Evolutionary conservation across 2,329 filamentous ascomycete species (phyloP), one percentile per base, ranked within the genome.

Genomic region (Zalaria sp.): DNA sequence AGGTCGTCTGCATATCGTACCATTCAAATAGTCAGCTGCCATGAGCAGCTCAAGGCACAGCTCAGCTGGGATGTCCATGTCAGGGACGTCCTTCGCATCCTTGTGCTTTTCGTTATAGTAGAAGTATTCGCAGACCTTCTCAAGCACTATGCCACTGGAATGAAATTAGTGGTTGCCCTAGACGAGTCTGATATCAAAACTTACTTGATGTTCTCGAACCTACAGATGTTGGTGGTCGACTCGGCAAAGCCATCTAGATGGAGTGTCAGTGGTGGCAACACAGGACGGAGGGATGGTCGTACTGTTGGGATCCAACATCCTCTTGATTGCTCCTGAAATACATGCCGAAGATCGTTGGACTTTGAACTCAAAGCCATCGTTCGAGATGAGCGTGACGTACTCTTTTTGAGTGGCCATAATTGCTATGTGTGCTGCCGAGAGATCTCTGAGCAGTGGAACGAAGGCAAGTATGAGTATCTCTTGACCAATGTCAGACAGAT

Each of bases 61-160:
- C 63, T 88, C 82, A 27, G 82, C 75, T 8, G 82, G 82, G 44
- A 88, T 80, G 10, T 87, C 81, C 77, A 87, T 81, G 54, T 89
- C 83, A 4, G 80, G 77, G 18, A 87, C 81, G 52, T 86, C 78
- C 51, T 80, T 77, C 49, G 68, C 68, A 49, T 85, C 73, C 40
- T 72, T 72, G 61, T 84, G 72, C 53, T 79, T 80, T 61, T 86
- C 79, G 67, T 82, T 83, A 66, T 87, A 88, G 57, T 86, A 83
- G 47, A 87, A 79, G 62, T 88, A 89, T 62, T 88, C 81, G 59
- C 79, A 82, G 28, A 88, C 78, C 57, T 85, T 86, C 58, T 88
- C 83, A 3, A 89, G 74, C 4, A 87, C 74, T 41, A 80, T 66
- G 48, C 77, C 80, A 61, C 81, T 87, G 57, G 34, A 32, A 38